Evolutionary conservation across 306 rosid species (phyloP).

Genomic region (Bauhinia variegata): DNA sequence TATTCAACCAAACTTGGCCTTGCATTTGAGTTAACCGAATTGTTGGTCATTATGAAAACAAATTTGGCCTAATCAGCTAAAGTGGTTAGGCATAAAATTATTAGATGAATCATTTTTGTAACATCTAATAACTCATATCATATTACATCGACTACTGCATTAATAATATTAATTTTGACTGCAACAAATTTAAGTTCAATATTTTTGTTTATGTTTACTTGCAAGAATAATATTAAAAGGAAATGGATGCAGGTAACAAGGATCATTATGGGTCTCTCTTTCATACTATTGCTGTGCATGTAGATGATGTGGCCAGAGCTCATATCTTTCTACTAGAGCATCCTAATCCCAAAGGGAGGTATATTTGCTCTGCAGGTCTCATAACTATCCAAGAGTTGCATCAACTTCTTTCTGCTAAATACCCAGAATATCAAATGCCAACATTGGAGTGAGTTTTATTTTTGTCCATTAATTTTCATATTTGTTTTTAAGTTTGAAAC

Average conservation of each 20-base stretch:
- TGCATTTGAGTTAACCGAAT: too few relatives aligned
- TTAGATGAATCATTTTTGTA: too few relatives aligned
- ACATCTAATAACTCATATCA: too few relatives aligned
- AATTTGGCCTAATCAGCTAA: too few relatives aligned
- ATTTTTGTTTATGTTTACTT: too few relatives aligned
- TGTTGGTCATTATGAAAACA: not conserved
- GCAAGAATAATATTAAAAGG: too few relatives aligned
- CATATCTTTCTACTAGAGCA: constrained; percentile 44
- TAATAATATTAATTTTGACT: too few relatives aligned
- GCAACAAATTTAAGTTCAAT: too few relatives aligned
- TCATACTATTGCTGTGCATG: constrained; percentile 36
- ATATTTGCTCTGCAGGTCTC: constrained; percentile 39
- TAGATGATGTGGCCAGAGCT: constrained; percentile 47
- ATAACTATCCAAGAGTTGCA: constrained; percentile 22
- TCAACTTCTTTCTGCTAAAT: constrained; percentile 42
- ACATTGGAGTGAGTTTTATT: constrained; percentile 45
- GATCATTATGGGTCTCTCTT: not conserved
- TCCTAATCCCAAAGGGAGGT: constrained; percentile 43
- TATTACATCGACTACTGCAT: too few relatives aligned
- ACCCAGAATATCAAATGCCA: constrained; percentile 47
- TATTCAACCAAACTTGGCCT: too few relatives aligned
- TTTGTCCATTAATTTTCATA: too few relatives aligned
- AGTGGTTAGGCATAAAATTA: too few relatives aligned
- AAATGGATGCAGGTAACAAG: constrained; percentile 37
- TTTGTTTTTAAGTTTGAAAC: not conserved